Evolutionary conservation across 495 filamentous ascomycete genomes (phyloP).

Genomic region (Xeromyces bisporus): DNA sequence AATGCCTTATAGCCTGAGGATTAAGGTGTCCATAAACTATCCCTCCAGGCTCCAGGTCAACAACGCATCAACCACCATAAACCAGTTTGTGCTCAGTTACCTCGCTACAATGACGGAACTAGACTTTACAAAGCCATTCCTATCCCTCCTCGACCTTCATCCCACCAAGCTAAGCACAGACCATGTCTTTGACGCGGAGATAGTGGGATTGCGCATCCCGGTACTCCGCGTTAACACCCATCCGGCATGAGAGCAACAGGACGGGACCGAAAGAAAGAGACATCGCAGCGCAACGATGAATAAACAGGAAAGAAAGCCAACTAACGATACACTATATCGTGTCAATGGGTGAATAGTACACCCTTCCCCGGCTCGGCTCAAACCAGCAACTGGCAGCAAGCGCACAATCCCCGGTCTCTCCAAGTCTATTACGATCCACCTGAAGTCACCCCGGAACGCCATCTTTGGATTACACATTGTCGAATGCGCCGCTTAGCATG

Average conservation of each 20-base stretch:
- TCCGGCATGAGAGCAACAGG: too few species aligned
- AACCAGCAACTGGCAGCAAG: conserved; percentile 32
- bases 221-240: too few species aligned
- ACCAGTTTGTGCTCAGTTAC: too few species aligned
- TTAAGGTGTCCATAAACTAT: too few species aligned
- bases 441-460: conserved; percentile 64
- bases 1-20: too few species aligned
- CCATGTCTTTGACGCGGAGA: conserved; percentile 69
- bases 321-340: too few species aligned
- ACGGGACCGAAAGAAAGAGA: too few species aligned
- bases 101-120: conserved; percentile 82
- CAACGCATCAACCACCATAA: too few species aligned
- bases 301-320: too few species aligned
- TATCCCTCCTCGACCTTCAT: conserved; percentile 57
- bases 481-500: conserved; percentile 36
- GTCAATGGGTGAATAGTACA: too few species aligned
- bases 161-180: conserved; percentile 64
- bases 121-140: conserved; percentile 66
- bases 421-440: conserved; percentile 36
- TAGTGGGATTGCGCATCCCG: conserved; percentile 47
- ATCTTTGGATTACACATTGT: conserved; percentile 43
- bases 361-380: conserved; percentile 29
- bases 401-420: conserved; percentile 25
- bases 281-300: too few species aligned
- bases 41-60: too few species aligned